Base-by-base conservation (phyloP, 83 land plant genomes). In the Diphasiastrum complanatum region DNA sequence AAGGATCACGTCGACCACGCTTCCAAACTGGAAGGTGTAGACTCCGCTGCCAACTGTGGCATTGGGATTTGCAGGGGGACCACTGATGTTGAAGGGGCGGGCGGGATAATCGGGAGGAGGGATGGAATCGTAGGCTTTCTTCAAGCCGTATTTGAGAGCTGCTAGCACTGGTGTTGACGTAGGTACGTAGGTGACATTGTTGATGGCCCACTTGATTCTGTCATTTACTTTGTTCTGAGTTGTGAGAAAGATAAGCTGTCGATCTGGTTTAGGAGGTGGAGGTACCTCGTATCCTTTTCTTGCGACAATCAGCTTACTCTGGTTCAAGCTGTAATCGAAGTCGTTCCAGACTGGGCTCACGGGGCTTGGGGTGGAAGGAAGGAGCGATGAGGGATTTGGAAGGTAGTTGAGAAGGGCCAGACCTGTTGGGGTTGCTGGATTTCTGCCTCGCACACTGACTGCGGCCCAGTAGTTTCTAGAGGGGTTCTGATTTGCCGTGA, bases 401-500 rank as follows among this genome's bases (percentile, higher is more conserved):
- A 20, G 29, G 73, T 91, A 87, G 72, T 78, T 76, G 18, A 82
- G 64, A 29, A 84, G 70, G 29, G 81, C 72, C 0, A 82, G 61
- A 22, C 62, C 89, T n/a, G 80, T 79, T 22, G 63, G 77, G 32
- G 89, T 83, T 11, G 38, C 30, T 37, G 86, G 90, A 11, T 22
- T 23, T 33, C 97, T 64, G 14, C 87, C 85, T 40, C 92, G 60
- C 4, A 87, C 89, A 26, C 76, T 77, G 4, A 79, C 30, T 1
- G 86, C 78, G 1, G 79, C 34, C 82, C 86, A 87, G 68, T 87
- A 87, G 69, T 87, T 91, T 18, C 60, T 32, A 1, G 75, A 41
- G 4, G 74, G 79, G 48, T 69, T 59, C 56, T 81, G 87, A 50
- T 91, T 61, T 0, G 89, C 75, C 8, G 63, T 78, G 51, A 91